These are phyloP conservation scores for Teunomyces gatunensis DNA, from an alignment of 805 yeast genomes.

Conservation along the genomic window DNA sequence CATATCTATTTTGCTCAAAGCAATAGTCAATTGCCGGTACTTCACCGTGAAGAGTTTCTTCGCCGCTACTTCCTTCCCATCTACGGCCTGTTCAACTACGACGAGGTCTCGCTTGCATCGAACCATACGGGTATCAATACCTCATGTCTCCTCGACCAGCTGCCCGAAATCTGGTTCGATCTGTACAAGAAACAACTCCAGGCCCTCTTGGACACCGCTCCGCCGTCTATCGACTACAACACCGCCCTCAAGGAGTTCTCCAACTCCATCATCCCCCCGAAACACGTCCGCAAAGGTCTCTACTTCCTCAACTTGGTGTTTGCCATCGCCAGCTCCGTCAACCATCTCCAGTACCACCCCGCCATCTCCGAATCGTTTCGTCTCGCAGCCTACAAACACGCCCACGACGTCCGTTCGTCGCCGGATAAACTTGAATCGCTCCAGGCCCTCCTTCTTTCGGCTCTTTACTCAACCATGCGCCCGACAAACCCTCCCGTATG, in stretches of 20 bases:
- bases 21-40: slow-evolving; percentile 78
- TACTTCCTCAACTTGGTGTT: slow-evolving; percentile 75
- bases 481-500: slow-evolving; percentile 92
- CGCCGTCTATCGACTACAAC: slow-evolving; percentile 2
- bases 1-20: slow-evolving; percentile 72
- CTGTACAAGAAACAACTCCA: slow-evolving; percentile 35
- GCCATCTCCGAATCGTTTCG: slow-evolving; percentile 69
- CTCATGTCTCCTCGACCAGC: not conserved
- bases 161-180: slow-evolving; percentile 40
- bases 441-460: slow-evolving; percentile 66
- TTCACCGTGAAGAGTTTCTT: slow-evolving; percentile 79
- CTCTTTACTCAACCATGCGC: slow-evolving; percentile 78
- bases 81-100: slow-evolving; percentile 62
- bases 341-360: slow-evolving; percentile 64
- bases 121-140: slow-evolving; percentile 48
- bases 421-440: slow-evolving; percentile 65
- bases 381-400: slow-evolving; percentile 58
- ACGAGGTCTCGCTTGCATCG: slow-evolving; percentile 56
- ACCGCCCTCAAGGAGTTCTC: slow-evolving; percentile 25
- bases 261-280: slow-evolving; percentile 43
- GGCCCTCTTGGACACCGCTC: slow-evolving; percentile 6
- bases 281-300: slow-evolving; percentile 48
- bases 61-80: slow-evolving; percentile 68
- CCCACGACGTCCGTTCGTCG: slow-evolving; percentile 56
- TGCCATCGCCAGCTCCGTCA: slow-evolving; percentile 76